Conservation (phyloP, 192 early-diverging fungal species). For the Ramicandelaber brevisporus region DNA sequence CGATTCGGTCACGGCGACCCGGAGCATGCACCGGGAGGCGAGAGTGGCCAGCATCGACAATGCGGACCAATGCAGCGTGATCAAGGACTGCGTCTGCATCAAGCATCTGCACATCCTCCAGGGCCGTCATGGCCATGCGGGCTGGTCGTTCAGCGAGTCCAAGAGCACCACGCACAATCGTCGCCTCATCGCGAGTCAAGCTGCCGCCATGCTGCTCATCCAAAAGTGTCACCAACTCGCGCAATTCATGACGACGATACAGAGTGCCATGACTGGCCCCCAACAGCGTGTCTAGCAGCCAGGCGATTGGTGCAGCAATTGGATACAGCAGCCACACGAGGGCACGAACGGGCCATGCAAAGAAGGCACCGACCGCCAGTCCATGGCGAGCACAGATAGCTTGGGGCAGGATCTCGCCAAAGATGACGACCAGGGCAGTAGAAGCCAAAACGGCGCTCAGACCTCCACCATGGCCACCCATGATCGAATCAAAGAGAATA, state of each 20-base stretch:
- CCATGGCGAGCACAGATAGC: conserved; percentile 74
- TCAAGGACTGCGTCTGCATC: conserved; percentile 32
- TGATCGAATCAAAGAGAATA: conserved; percentile 52
- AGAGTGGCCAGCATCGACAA: conserved; percentile 40
- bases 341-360: conserved; percentile 42
- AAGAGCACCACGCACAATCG: conserved; percentile 50
- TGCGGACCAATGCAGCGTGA: conserved; percentile 22
- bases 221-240: conserved; percentile 51
- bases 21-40: conserved; percentile 46
- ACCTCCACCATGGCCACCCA: conserved; percentile 53
- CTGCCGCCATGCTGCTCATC: conserved; percentile 38
- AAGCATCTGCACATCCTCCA: conserved; percentile 38
- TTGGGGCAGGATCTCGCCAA: conserved; percentile 92
- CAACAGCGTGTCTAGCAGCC: conserved; percentile 53
- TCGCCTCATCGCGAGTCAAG: conserved; percentile 49
- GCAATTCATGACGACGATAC: conserved; percentile 58
- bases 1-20: conserved; percentile 29
- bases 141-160: conserved; percentile 48
- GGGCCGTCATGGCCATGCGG: conserved; percentile 38
- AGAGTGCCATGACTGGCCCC: conserved; percentile 70
- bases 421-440: conserved; percentile 70
- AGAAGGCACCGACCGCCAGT: conserved; percentile 66
- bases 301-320: conserved; percentile 62
- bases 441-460: conserved; percentile 65
- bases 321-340: conserved; percentile 39